A percentile compares a stretch with the other conserved stretches of the same genome.
phyloP scores from a whole-genome alignment of 140 eudicot species.

The Flaveria floridana region DNA sequence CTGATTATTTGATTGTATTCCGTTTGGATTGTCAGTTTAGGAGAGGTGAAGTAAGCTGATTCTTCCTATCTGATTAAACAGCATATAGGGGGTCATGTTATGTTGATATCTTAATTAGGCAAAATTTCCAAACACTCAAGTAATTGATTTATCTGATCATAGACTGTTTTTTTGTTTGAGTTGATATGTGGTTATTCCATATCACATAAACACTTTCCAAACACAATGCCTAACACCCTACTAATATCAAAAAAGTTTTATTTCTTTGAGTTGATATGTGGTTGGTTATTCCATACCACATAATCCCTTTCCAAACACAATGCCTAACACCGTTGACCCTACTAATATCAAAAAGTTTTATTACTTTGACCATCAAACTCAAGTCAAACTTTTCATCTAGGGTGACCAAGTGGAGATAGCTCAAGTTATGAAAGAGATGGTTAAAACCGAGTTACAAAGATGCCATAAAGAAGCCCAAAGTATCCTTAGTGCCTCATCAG shows the following conservation, averaged over 20 bases:
- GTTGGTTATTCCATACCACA: background rate
- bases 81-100: background rate
- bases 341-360: background rate
- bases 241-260: background rate
- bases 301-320: background rate
- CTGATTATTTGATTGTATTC: background rate
- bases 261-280: background rate
- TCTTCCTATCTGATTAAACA: background rate
- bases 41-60: background rate
- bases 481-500: conserved; percentile 44
- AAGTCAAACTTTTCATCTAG: conserved; percentile 36
- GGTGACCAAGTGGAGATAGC: conserved; percentile 98
- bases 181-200: background rate
- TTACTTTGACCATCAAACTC: conserved; percentile 13
- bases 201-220: background rate
- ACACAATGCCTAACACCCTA: background rate
- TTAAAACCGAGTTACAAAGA: conserved; percentile 56
- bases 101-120: background rate
- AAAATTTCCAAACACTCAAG: background rate
- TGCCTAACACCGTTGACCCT: background rate
- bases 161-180: background rate
- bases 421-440: conserved; percentile 62
- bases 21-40: background rate
- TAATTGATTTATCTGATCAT: background rate
- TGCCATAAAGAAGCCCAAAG: conserved; percentile 67